phyloP scores from a whole-genome alignment of 768 basidiomycete genomes.

The Amanita exitialis region DNA sequence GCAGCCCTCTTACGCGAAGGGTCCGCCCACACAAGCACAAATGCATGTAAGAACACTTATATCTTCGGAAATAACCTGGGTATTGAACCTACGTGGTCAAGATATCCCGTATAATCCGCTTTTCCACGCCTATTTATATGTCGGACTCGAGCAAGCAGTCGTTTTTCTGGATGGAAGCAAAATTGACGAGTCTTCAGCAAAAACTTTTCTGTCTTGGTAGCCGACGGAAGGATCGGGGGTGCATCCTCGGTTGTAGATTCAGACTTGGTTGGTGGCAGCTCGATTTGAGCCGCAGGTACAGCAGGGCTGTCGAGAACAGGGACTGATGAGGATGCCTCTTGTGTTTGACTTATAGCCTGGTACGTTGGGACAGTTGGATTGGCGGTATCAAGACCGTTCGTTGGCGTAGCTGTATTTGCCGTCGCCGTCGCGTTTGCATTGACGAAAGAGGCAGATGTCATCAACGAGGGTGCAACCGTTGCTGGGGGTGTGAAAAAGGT shows the following conservation, averaged over 20 bases:
- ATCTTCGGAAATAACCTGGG: conserved; percentile 46
- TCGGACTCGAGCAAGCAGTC: conserved; percentile 50
- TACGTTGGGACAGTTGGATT: conserved; percentile 6
- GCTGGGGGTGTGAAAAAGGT: conserved; percentile 65
- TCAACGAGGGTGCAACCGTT: conserved; percentile 37
- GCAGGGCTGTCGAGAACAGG: background rate
- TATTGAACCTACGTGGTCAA: conserved; percentile 80
- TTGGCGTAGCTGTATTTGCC: conserved; percentile 3
- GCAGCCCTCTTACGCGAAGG: conserved; percentile 52
- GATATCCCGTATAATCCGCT: conserved; percentile 92
- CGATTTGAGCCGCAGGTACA: background rate
- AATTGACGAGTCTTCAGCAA: conserved; percentile 58
- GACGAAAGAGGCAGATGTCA: conserved; percentile 29
- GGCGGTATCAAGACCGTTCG: background rate
- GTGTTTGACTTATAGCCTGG: background rate
- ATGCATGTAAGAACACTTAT: conserved; percentile 60
- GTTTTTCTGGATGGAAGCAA: conserved; percentile 72
- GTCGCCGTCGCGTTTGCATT: conserved; percentile 8
- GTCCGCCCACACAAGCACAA: conserved; percentile 48
- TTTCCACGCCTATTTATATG: conserved; percentile 80
- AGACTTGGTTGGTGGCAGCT: background rate
- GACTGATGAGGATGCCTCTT: background rate
- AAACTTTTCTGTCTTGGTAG: conserved; percentile 80
- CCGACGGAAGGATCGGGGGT: conserved; percentile 53
- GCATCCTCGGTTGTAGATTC: conserved; percentile 24